Evolutionary conservation across 768 basidiomycete species (phyloP), one percentile per base, ranked within the genome.

Genomic region (Hemileccinum impolitum): DNA sequence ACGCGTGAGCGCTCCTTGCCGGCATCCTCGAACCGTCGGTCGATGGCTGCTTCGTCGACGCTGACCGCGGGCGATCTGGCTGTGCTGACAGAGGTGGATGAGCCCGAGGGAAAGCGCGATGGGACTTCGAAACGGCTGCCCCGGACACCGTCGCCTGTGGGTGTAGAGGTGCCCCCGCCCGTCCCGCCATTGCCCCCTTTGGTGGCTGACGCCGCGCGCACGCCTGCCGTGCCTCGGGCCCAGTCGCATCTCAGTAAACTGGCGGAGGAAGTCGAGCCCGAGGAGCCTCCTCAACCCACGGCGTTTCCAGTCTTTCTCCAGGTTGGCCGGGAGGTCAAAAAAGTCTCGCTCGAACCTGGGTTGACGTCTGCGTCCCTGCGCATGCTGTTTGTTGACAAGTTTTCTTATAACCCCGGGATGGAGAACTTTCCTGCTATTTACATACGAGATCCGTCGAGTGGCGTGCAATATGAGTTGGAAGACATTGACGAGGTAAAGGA

Each of bases 371-470:
- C 88, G 10, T 82, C 81, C 3, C 65, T 99, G 47, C 76, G 93
- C 37, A 79, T 95, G 57, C 70, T 97, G 13, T 99, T 98, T 60
- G 89, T 96, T 55, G 94, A 96, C 72, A 87, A 82, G 63, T 99
- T 99, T 61, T 85, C 87, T 28, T 97, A 95, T 65, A 92, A 87
- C 62, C 92, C 95, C 0, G 94, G 93, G 0, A 77, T 87, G 67
- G 92, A 92, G 49, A 90, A 94, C 61, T 96, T 95, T 59, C 94
- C 94, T 21, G 89, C 89, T 12, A 95, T 99, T 39, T 98, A 98
- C 63, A 87, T 98, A 45, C 85, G 90, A 10, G 95, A 98, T 71
- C 87, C 87, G 3, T 82, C 82, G 36, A 93, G 90, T 51, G 93
- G 93, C 12, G 90, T 97, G 43, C 88, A 93, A 63, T 99, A 95